Percentiles rank a stretch among this genome's conserved stretches.
Conservation (phyloP, 148 eudicot genomes). For the Dianthus caryophyllus region DNA sequence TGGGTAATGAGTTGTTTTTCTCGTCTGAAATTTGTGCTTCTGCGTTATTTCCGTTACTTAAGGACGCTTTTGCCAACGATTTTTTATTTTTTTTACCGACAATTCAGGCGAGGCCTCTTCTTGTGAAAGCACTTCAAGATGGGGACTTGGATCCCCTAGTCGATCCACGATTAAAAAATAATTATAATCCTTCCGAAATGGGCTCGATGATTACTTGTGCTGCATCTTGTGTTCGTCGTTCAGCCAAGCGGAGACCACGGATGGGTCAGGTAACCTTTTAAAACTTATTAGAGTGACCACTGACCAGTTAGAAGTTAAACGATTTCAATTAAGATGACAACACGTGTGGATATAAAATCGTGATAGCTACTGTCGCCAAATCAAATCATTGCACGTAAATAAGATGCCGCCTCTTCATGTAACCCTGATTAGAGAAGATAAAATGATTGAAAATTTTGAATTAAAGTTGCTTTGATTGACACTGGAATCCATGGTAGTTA, state of each 20-base stretch:
- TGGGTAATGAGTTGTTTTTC: conserved; percentile 45
- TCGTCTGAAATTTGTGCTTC: not conserved
- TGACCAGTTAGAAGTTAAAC: not conserved
- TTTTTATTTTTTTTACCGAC: not conserved
- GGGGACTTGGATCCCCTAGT: conserved; percentile 45
- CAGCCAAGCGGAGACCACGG: conserved; percentile 54
- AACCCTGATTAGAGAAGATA: too few relatives aligned
- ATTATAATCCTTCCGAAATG: conserved; percentile 41
- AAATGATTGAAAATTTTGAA: too few relatives aligned
- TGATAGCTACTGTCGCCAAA: too few relatives aligned
- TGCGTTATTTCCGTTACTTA: not conserved
- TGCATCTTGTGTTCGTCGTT: conserved; percentile 62
- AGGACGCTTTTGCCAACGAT: not conserved
- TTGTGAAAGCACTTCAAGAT: conserved; percentile 55
- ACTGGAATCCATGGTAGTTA: not conserved
- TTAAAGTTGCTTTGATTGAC: too few relatives aligned
- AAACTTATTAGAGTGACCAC: not conserved
- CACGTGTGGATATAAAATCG: too few relatives aligned
- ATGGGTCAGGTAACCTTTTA: conserved; percentile 61
- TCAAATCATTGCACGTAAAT: too few relatives aligned
- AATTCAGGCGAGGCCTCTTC: conserved; percentile 59
- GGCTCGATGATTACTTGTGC: conserved; percentile 59
- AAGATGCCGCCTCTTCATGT: too few relatives aligned
- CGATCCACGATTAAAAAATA: conserved; percentile 48
- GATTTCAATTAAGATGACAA: too few relatives aligned